Evolutionary conservation across 78 protist genomes (phyloP), one percentile per base, ranked within the genome.

Genomic region (Tieghemostelium lacteum): DNA sequence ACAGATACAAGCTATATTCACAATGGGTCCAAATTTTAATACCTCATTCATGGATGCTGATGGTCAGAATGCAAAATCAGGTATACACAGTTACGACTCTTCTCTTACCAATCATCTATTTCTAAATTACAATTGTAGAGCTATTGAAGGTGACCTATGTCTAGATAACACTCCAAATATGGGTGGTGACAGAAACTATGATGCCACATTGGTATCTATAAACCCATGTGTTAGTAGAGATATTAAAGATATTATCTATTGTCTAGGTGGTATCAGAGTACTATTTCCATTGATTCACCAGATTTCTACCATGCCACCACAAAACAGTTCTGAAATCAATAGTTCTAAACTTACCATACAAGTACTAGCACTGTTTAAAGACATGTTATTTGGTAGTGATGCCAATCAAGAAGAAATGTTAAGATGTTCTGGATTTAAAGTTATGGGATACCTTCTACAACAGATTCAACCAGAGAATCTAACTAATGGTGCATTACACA

Each of bases 321-420:
- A 29, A 28, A 39, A 33, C 52, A 26, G 60, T 19, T 19, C 10
- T 55, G 61, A 19, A 19, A 19, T 20, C 12, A 14, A 57, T n/a
- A 5, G 1, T 57, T 20, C 63, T 4, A 36, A 60, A 33, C 42
- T 83, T 7, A 83, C 91, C 3, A 58, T 67, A 16, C 91, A 83
- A 45, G 78, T 83, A 12, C 50, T 83, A 1, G 91, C 72, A 16
- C 60, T 83, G 20, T 83, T 83, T 42, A 83, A 69, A 57, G 67
- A 69, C 29, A 83, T 83, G 91, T 45, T 83, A 28, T 45, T 63
- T 36, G 91, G 65, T 0, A 57, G 73, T 69, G 91, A 83, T n/a
- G 78, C 91, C 33, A 83, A 69, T 42, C 91, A 83, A 83, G 91
- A 83, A n/a, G 91, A 83, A 52, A 83, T 83, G 91, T 52, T 69